Evolutionary conservation across 2,329 filamentous ascomycete species (phyloP), one percentile per base, ranked within the genome.

Genomic region (Tolypocladium paradoxum): DNA sequence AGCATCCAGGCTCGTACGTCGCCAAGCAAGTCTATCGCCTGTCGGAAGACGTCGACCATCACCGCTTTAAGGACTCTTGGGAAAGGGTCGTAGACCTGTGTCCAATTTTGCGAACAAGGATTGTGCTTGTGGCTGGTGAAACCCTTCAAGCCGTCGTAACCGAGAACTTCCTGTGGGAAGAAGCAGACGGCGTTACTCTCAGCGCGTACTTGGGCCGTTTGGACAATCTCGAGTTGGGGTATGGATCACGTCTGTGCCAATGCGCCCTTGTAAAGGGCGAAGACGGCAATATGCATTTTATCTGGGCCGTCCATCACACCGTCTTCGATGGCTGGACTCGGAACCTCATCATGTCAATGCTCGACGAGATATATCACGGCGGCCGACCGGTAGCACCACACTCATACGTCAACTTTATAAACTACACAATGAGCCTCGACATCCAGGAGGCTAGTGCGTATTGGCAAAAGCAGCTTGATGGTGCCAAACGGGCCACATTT

Each of bases 301-400:
- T 62, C 4, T 62, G 59, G 53, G 61, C 60, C 4, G 53, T 56
- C 3, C 64, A 66, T 31, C 64, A 65, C 29, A 54, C 62, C 5
- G 31, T 64, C 0, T 62, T 63, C 29, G 64, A 66, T 43, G 64
- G 62, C 9, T 64, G 60, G 60, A 59, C 58, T 9, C n/a, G 57
- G 45, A 34, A 33, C 12, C 46, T 59, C 0, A 50, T 59, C 22
- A 16, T 55, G 18, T 43, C 47, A 12, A 27, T 34, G 1, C 38
- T 61, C 8, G 37, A 51, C 18, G 40, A 48, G 2, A 36, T 51
- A n/a, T 60, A 57, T 33, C 31, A 40, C 2, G 52, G 48, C 2
- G 18, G 52, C 48, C 6, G 31, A 45, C 16, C 45, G 46, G 38
- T 22, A 40, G 20, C 16, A 14, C 35, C 53, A 20, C 48, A 46